Evolutionary conservation across 2,329 filamentous ascomycete species (phyloP).

Genomic region (Colletotrichum coccodes): DNA sequence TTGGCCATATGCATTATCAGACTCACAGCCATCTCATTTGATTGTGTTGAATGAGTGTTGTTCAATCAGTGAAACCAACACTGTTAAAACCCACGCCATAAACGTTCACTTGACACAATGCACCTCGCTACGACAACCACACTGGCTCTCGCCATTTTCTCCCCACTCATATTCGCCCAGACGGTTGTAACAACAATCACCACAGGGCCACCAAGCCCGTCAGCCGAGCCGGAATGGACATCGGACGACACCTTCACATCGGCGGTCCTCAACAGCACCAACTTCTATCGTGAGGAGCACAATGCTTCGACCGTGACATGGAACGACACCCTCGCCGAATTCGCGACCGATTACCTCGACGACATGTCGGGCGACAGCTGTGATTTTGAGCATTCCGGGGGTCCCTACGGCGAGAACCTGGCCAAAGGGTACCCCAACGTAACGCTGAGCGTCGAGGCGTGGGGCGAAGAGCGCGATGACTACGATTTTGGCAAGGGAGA

Average conservation of each 20-base stretch:
- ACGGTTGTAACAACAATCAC: constrained; percentile 38
- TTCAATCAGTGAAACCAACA: neutral
- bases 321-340: constrained; percentile 71
- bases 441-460: constrained; percentile 68
- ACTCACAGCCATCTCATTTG: neutral
- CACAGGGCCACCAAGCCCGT: constrained; percentile 36
- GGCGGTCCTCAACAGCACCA: constrained; percentile 73
- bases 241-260: constrained; percentile 52
- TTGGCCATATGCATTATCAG: neutral
- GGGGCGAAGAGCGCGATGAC: constrained; percentile 68
- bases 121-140: neutral
- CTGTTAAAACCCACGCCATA: too few species aligned
- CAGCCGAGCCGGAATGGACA: constrained; percentile 43
- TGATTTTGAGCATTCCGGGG: constrained; percentile 65
- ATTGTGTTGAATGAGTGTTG: neutral
- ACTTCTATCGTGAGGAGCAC: constrained; percentile 72
- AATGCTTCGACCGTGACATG: constrained; percentile 68
- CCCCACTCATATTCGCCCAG: neutral
- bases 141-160: neutral
- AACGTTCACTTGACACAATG: neutral
- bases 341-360: constrained; percentile 61
- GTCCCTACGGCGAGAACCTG: constrained; percentile 80
- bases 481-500: constrained; percentile 69
- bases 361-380: constrained; percentile 42
- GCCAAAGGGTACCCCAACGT: constrained; percentile 73